Evolutionary conservation across 371 early-diverging fungal species (phyloP).

Genomic region (Basidiobolus heterosporus): DNA sequence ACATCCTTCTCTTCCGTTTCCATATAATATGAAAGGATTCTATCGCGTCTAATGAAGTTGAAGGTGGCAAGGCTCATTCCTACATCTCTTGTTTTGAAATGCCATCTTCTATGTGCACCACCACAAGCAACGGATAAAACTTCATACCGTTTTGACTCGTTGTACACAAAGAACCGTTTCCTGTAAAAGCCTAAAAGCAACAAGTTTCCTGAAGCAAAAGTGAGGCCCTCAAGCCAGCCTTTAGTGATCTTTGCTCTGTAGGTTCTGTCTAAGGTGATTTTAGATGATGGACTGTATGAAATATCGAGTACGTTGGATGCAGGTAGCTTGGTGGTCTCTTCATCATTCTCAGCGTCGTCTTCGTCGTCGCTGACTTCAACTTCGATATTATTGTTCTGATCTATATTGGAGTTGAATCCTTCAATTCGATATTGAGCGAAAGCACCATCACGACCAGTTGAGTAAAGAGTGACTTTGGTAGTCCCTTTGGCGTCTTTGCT

Average conservation of each 20-base stretch:
- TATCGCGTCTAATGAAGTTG: slow-evolving; percentile 28
- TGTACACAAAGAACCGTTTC: slow-evolving; percentile 51
- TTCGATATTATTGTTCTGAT: slow-evolving; percentile 9
- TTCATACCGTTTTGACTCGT: slow-evolving; percentile 48
- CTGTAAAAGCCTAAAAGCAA: slow-evolving; percentile 50
- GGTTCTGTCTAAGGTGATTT: slow-evolving; percentile 23
- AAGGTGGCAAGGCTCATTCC: slow-evolving; percentile 22
- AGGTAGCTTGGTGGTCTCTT: slow-evolving; percentile 5
- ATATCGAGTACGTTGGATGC: neutral
- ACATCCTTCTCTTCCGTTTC: neutral
- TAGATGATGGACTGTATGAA: neutral
- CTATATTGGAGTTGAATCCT: slow-evolving; percentile 4
- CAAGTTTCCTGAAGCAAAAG: slow-evolving; percentile 28
- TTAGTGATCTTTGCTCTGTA: slow-evolving; percentile 48
- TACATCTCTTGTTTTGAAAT: slow-evolving; percentile 20
- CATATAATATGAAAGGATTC: slow-evolving; percentile 7
- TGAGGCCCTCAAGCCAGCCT: slow-evolving; percentile 44
- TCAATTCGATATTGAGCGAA: slow-evolving; percentile 40
- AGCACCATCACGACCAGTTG: slow-evolving; percentile 53
- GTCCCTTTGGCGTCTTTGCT: slow-evolving; percentile 14
- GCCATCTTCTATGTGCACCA: slow-evolving; percentile 34
- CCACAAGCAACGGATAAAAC: slow-evolving; percentile 34
- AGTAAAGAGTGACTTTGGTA: slow-evolving; percentile 27
- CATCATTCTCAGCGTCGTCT: slow-evolving; percentile 5
- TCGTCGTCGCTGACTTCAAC: slow-evolving; percentile 6